Evolutionary conservation across 208 protist species (phyloP), one percentile per base, ranked within the genome.

Genomic region (Trypanosoma cruzi): DNA sequence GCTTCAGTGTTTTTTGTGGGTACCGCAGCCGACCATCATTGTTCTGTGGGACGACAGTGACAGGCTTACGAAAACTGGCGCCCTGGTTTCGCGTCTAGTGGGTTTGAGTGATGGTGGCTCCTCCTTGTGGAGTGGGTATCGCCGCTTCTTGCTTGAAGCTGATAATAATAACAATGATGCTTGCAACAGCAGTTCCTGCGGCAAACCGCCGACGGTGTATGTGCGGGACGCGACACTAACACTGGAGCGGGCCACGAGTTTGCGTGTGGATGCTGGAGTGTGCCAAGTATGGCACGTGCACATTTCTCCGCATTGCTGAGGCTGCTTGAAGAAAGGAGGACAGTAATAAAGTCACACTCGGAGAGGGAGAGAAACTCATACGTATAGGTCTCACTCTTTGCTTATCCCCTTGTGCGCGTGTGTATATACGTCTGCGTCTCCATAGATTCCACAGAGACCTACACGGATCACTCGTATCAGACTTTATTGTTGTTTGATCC

Each of bases 21-120:
- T 29, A 40, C 29, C 61, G n/a, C 61, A 66, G 34, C 61, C 61
- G 20, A 66, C 34, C 16, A 18, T 66, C 42, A 26, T 66, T 40
- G 28, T 66, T 32, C 31, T 53, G 37, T 56, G 13, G 18, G 48
- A 46, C 26, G 48, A 28, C 14, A 54, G 11, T 22, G 28, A 10
- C 13, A 24, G 4, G n/a, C 6, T 22, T 11, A 18, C 29, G 22
- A 26, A 4, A 26, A 14, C 8, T 7, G 53, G 20, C 26, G 1
- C 16, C n/a, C n/a, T n/a, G 22, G 7, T 34, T n/a, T 34, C 14
- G 24, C n/a, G n/a, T 6, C 28, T 57, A 26, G 34, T 26, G 11
- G 10, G 53, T 10, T 6, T 28, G 22, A 57, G 11, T 36, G 53
- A 57, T 36, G 53, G 0, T n/a, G 16, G 34, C 28, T 34, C 26